phyloP scores from a whole-genome alignment of 352 stramenopile species.

The Pythium dissotocum region DNA sequence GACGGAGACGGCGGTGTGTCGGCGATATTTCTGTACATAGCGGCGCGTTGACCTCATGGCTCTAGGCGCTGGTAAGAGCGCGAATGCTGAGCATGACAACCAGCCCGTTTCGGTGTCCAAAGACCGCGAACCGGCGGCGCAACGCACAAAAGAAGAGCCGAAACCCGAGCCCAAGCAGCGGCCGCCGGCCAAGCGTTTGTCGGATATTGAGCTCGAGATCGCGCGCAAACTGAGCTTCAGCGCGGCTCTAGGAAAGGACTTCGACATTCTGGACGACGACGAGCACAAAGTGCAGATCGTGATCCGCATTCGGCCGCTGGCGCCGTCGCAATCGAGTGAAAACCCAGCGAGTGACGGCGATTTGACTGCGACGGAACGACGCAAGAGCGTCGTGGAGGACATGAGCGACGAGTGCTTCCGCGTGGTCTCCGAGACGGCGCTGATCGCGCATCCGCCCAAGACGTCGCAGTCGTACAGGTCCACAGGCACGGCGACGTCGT shows the following conservation, averaged over 20 bases:
- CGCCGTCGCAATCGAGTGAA: conserved; percentile 13
- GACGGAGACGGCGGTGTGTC: neutral
- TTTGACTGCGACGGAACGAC: neutral
- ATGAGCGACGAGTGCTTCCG: conserved; percentile 54
- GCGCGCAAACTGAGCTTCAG: conserved; percentile 74
- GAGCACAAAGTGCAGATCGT: conserved; percentile 52
- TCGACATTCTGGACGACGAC: conserved; percentile 27
- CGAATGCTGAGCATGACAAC: conserved; percentile 13
- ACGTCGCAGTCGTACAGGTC: conserved; percentile 74
- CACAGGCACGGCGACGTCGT: conserved; percentile 71
- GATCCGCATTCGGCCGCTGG: conserved; percentile 64
- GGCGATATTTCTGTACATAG: conserved; percentile 6
- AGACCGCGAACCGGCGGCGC: neutral
- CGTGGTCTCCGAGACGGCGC: conserved; percentile 58
- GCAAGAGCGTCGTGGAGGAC: neutral
- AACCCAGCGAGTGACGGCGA: conserved; percentile 3
- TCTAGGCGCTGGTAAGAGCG: conserved; percentile 12
- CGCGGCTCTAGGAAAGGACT: conserved; percentile 34
- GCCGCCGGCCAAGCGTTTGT: conserved; percentile 12
- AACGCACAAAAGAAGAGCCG: conserved; percentile 5
- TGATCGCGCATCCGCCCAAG: conserved; percentile 72
- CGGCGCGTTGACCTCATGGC: conserved; percentile 11
- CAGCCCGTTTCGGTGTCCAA: neutral
- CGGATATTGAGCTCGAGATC: conserved; percentile 35
- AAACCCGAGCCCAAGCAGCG: neutral